A percentile compares a stretch with the other conserved stretches of the same genome.
Evolutionary conservation across 1,284 basidiomycete genomes (phyloP).

Genomic region (Sanguinoderma infundibulare): DNA sequence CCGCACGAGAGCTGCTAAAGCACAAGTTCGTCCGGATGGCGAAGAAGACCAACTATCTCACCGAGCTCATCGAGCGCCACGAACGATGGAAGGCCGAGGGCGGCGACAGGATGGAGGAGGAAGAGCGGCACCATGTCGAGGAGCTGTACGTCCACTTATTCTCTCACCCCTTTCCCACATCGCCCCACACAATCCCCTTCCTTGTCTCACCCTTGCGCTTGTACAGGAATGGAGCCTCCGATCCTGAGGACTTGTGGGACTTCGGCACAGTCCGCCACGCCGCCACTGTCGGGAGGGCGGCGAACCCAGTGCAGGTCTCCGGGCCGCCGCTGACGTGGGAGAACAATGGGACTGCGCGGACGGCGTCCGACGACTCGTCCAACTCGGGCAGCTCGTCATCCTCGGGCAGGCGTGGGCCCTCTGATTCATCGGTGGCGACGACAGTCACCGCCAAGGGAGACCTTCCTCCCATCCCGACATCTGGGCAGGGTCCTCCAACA

Average conservation of each 20-base stretch:
- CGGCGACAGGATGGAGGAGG: slow-evolving; percentile 77
- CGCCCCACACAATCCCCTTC: background rate
- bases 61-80: slow-evolving; percentile 93
- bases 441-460: slow-evolving; percentile 59
- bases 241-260: slow-evolving; percentile 91
- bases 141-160: slow-evolving; percentile 54
- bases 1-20: slow-evolving; percentile 93
- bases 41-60: slow-evolving; percentile 92
- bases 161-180: background rate
- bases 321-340: slow-evolving; percentile 79
- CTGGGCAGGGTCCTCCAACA: slow-evolving; percentile 35
- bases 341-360: slow-evolving; percentile 61
- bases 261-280: slow-evolving; percentile 88
- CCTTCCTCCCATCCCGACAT: slow-evolving; percentile 59
- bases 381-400: slow-evolving; percentile 35
- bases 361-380: slow-evolving; percentile 36
- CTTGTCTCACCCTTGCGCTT: background rate
- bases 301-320: slow-evolving; percentile 58
- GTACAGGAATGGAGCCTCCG: slow-evolving; percentile 56
- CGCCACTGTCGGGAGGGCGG: slow-evolving; percentile 65
- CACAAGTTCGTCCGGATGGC: slow-evolving; percentile 96
- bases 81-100: slow-evolving; percentile 94
- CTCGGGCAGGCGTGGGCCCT: slow-evolving; percentile 30
- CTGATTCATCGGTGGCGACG: slow-evolving; percentile 36
- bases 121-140: slow-evolving; percentile 61